Conservation (phyloP, 169 alveolate genomes). For the Cryptosporidium baileyi region DNA sequence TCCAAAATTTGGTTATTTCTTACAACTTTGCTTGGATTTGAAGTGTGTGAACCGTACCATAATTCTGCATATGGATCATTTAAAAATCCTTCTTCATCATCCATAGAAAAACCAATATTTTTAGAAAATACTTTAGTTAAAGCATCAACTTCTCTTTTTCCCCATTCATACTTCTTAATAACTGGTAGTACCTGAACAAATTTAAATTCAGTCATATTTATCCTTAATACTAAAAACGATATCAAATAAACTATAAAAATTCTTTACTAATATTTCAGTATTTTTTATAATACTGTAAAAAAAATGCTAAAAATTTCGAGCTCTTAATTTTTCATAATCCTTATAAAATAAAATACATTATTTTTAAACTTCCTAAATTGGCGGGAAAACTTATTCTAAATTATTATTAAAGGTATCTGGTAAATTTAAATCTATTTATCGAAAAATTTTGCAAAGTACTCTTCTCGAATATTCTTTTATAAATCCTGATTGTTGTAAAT, state of each 20-base stretch:
- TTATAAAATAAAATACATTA: too few relatives aligned
- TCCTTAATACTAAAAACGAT: too few relatives aligned
- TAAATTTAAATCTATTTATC: too few relatives aligned
- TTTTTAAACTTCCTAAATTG: too few relatives aligned
- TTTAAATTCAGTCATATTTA: too few relatives aligned
- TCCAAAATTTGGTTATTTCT: not conserved
- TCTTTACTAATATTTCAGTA: too few relatives aligned
- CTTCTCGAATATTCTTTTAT: slow-evolving; percentile 23
- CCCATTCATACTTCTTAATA: slow-evolving; percentile 52
- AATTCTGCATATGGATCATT: slow-evolving; percentile 88
- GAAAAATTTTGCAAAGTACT: slow-evolving; percentile 13
- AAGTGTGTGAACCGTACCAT: slow-evolving; percentile 91
- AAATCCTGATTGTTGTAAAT: not conserved
- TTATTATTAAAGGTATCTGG: too few relatives aligned
- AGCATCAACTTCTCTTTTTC: not conserved
- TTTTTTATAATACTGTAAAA: too few relatives aligned
- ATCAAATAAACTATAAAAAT: too few relatives aligned
- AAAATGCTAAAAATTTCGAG: too few relatives aligned
- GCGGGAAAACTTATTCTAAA: too few relatives aligned
- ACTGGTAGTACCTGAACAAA: slow-evolving; percentile 16
- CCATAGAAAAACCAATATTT: not conserved
- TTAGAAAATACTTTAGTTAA: not conserved
- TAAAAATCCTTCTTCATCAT: slow-evolving; percentile 52
- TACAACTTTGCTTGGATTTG: slow-evolving; percentile 70
- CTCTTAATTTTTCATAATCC: too few relatives aligned